These are phyloP conservation scores for Teunomyces tritomae DNA, from an alignment of 805 yeast genomes.

Conservation along the genomic window DNA sequence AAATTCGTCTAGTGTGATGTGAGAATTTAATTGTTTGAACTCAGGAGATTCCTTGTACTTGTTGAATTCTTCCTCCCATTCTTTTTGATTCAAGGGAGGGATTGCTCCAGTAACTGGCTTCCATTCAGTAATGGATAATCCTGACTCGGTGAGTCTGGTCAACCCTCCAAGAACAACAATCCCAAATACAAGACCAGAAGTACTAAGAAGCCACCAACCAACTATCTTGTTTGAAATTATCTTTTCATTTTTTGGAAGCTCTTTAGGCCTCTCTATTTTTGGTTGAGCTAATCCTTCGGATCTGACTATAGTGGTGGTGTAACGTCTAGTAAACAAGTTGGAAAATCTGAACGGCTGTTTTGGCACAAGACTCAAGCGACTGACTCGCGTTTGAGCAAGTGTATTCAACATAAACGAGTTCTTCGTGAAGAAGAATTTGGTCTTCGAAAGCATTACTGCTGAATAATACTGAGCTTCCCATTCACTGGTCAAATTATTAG, in stretches of 20 bases:
- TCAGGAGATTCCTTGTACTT: constrained; percentile 89
- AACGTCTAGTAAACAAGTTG: constrained; percentile 1
- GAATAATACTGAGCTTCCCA: background rate
- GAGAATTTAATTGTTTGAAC: constrained; percentile 82
- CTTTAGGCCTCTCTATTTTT: constrained; percentile 1
- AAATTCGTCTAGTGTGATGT: constrained; percentile 86
- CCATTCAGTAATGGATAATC: constrained; percentile 97
- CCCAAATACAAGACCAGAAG: constrained; percentile 87
- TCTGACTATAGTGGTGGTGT: constrained; percentile 5
- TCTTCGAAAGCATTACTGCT: constrained; percentile 37
- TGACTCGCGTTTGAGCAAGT: constrained; percentile 19
- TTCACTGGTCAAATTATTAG: background rate
- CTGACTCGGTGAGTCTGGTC: constrained; percentile 93
- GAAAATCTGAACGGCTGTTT: background rate
- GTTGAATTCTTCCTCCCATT: constrained; percentile 83
- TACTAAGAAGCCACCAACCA: constrained; percentile 86
- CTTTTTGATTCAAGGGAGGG: constrained; percentile 78
- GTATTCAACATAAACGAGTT: constrained; percentile 47
- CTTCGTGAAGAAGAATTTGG: constrained; percentile 58
- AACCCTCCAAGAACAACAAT: constrained; percentile 96
- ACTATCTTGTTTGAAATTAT: constrained; percentile 39
- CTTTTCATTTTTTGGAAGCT: background rate
- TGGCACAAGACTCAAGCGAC: constrained; percentile 17
- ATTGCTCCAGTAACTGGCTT: constrained; percentile 93
- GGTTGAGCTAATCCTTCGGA: background rate